Conservation (phyloP, 495 filamentous ascomycete genomes). For the Penicillium steckii region DNA sequence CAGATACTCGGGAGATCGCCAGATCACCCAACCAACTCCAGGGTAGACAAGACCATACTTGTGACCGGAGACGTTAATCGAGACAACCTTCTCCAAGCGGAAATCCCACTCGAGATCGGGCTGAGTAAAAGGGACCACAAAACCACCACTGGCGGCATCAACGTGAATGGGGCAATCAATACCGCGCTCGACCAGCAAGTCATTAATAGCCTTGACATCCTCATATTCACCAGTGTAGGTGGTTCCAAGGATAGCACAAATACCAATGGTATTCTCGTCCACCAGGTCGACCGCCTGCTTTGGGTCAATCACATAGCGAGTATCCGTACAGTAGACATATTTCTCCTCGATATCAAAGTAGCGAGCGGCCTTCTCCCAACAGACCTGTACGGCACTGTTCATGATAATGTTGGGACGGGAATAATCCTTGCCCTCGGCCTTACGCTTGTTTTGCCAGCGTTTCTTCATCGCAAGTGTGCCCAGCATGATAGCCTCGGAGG, state of each 20-base stretch:
- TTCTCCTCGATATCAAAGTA: slow-evolving; percentile 94
- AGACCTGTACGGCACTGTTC: slow-evolving; percentile 90
- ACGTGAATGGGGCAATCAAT: slow-evolving; percentile 86
- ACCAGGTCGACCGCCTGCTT: slow-evolving; percentile 76
- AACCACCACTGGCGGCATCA: slow-evolving; percentile 86
- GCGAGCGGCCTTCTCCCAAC: slow-evolving; percentile 94
- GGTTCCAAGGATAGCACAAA: slow-evolving; percentile 83
- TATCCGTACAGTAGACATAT: slow-evolving; percentile 78
- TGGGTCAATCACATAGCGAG: slow-evolving; percentile 85
- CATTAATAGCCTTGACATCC: slow-evolving; percentile 86
- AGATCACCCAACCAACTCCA: slow-evolving; percentile 90
- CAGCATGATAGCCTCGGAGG: slow-evolving; percentile 89
- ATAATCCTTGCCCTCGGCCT: slow-evolving; percentile 70
- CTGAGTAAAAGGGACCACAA: slow-evolving; percentile 84
- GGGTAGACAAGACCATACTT: slow-evolving; percentile 86
- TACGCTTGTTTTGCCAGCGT: slow-evolving; percentile 83
- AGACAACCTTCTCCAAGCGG: slow-evolving; percentile 77
- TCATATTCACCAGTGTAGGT: slow-evolving; percentile 98
- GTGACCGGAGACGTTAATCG: slow-evolving; percentile 90
- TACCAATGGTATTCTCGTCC: slow-evolving; percentile 95
- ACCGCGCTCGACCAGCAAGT: slow-evolving; percentile 66
- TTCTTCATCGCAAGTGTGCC: slow-evolving; percentile 92
- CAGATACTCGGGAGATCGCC: slow-evolving; percentile 78
- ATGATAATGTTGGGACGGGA: slow-evolving; percentile 86
- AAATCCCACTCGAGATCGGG: slow-evolving; percentile 87